Conservation (phyloP, 345 rosid species). For the Odontarrhena argentea region DNA sequence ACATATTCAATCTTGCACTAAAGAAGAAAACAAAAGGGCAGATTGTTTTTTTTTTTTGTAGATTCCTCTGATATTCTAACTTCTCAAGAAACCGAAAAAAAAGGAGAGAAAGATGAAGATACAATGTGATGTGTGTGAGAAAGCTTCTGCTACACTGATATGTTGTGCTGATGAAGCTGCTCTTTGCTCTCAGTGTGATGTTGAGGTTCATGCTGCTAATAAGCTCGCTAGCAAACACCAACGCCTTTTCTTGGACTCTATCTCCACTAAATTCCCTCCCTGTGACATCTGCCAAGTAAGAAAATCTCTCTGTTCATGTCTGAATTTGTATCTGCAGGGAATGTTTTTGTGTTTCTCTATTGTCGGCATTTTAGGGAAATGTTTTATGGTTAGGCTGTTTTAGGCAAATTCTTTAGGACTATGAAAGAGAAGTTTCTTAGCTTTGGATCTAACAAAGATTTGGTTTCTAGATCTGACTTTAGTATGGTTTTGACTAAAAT, state of each 20-base stretch:
- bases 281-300: slow-evolving; percentile 92
- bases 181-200: slow-evolving; percentile 72
- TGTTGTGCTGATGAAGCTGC: slow-evolving; percentile 99
- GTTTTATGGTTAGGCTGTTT: background rate
- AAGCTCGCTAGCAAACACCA: slow-evolving; percentile 97
- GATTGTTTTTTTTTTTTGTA: background rate
- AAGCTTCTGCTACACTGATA: slow-evolving; percentile 85
- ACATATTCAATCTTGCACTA: slow-evolving; percentile 3
- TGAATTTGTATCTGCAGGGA: background rate
- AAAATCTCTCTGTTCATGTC: background rate
- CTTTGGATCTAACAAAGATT: background rate
- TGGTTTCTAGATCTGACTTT: background rate
- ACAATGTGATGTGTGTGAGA: slow-evolving; percentile 98
- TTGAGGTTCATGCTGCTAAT: slow-evolving; percentile 92
- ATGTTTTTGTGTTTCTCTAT: slow-evolving; percentile 4
- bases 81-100: background rate
- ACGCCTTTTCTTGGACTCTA: slow-evolving; percentile 83
- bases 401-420: background rate
- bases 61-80: slow-evolving; percentile 12
- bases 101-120: slow-evolving; percentile 60
- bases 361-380: background rate
- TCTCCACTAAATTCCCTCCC: slow-evolving; percentile 77
- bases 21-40: slow-evolving; percentile 16
- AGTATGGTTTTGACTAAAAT: background rate
- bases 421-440: background rate